These are phyloP conservation scores for Piromyces sp. DNA, from an alignment of 192 early-diverging fungal genomes.

Conservation along the genomic window DNA sequence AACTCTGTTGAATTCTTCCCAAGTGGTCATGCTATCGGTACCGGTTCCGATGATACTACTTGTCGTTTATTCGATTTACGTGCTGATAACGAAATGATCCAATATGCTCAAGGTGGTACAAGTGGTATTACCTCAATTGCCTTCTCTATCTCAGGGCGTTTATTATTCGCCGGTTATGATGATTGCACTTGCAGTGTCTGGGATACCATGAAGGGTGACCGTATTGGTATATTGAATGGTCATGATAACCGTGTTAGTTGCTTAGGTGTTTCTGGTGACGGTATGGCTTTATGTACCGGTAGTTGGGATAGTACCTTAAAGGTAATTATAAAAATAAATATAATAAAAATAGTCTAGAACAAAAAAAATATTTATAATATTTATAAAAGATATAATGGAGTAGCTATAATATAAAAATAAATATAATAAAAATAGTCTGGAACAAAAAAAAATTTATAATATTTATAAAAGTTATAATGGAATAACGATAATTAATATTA, in stretches of 20 bases:
- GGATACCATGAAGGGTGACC: slow-evolving; percentile 91
- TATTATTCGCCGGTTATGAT: slow-evolving; percentile 96
- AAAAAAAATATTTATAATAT: too few species aligned
- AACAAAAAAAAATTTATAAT: too few species aligned
- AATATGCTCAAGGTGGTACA: slow-evolving; percentile 95
- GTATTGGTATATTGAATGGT: slow-evolving; percentile 76
- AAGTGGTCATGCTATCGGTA: slow-evolving; percentile 92
- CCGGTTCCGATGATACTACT: slow-evolving; percentile 94
- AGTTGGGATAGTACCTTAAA: slow-evolving; percentile 95
- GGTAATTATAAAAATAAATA: slow-evolving; percentile 32
- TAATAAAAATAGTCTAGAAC: too few species aligned
- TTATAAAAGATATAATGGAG: too few species aligned
- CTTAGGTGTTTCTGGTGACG: slow-evolving; percentile 86
- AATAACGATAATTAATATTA: too few species aligned
- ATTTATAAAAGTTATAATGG: too few species aligned
- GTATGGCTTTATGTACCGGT: slow-evolving; percentile 95
- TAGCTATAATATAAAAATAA: too few species aligned
- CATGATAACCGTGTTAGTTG: slow-evolving; percentile 97
- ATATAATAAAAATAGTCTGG: too few species aligned
- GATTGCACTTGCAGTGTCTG: slow-evolving; percentile 99
- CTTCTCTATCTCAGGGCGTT: slow-evolving; percentile 87
- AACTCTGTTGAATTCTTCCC: slow-evolving; percentile 99
- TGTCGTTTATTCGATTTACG: slow-evolving; percentile 94
- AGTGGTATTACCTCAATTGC: slow-evolving; percentile 96
- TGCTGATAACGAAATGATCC: slow-evolving; percentile 92